These are phyloP conservation scores for Posidonia oceanica DNA, from an alignment of 116 monocot species.

Conservation along the genomic window DNA sequence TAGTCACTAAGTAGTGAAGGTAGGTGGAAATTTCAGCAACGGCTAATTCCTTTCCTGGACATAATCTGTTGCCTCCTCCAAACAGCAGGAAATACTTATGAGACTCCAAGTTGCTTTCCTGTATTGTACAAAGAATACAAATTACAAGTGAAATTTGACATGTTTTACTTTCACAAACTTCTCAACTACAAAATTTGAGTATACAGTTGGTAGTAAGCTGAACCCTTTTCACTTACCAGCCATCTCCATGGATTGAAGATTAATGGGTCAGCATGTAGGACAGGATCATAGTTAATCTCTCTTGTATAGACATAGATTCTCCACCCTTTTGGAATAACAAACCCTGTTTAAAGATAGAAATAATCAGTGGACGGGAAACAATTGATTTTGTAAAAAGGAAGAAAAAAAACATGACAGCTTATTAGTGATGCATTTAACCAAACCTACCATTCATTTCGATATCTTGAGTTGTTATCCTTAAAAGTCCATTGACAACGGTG, in stretches of 20 bases:
- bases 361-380: background rate
- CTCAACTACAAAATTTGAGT: no score
- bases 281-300: slow-evolving; percentile 71
- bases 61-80: slow-evolving; percentile 69
- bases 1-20: slow-evolving; percentile 83
- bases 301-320: slow-evolving; percentile 83
- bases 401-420: background rate
- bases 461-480: slow-evolving; percentile 84
- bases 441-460: slow-evolving; percentile 70
- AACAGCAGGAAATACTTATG: slow-evolving; percentile 72
- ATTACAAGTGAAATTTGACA: no score
- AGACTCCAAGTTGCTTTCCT: slow-evolving; percentile 66
- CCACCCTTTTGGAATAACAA: slow-evolving; percentile 81
- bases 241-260: slow-evolving; percentile 96
- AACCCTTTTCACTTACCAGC: slow-evolving; percentile 35
- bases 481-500: slow-evolving; percentile 79
- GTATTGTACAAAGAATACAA: background rate
- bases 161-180: no score
- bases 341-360: slow-evolving; percentile 27
- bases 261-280: slow-evolving; percentile 50
- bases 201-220: background rate
- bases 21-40: slow-evolving; percentile 66
- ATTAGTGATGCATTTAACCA: background rate
- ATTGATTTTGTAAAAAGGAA: background rate
- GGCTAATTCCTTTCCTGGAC: slow-evolving; percentile 87